phyloP scores from a whole-genome alignment of 306 rosid species.

The Rosa multiflora region DNA sequence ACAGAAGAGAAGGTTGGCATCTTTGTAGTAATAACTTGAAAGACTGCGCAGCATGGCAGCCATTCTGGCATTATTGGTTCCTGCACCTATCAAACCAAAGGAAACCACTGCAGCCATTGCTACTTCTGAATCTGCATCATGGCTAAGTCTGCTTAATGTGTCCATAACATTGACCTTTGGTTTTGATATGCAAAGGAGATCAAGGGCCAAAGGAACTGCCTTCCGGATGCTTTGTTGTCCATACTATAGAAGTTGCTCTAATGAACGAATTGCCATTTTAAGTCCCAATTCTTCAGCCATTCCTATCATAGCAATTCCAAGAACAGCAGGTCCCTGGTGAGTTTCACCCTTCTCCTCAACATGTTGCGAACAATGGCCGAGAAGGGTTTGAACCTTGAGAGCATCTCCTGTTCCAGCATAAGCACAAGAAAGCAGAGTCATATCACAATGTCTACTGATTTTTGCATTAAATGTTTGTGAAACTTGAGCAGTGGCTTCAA shows the following conservation, averaged over 20 bases:
- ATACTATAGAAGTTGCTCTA: conserved; percentile 91
- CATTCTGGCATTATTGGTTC: conserved; percentile 97
- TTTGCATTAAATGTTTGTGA: conserved; percentile 92
- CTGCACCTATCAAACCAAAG: conserved; percentile 89
- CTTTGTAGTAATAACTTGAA: conserved; percentile 97
- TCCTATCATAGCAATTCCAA: conserved; percentile 93
- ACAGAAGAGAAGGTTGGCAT: conserved; percentile 91
- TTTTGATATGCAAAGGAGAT: conserved; percentile 35
- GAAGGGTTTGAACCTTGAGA: conserved; percentile 81
- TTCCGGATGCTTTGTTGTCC: conserved; percentile 91
- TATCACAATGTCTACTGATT: conserved; percentile 83
- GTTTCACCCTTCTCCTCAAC: conserved; percentile 74
- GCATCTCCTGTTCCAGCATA: conserved; percentile 99
- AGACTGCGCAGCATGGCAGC: conserved; percentile 99
- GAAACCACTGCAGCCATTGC: conserved; percentile 99
- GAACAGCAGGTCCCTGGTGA: conserved; percentile 61
- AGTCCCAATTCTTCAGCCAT: conserved; percentile 90
- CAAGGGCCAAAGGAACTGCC: conserved; percentile 85
- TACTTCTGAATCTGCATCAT: conserved; percentile 95
- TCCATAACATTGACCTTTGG: conserved; percentile 99
- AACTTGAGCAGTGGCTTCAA: conserved; percentile 95
- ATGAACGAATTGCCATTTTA: conserved; percentile 89
- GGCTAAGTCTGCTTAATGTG: conserved; percentile 94
- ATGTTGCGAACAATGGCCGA: conserved; percentile 92
- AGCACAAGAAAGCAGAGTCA: conserved; percentile 92